These are phyloP conservation scores for Globisporangium parvum DNA, from an alignment of 352 stramenopile genomes.

Conservation along the genomic window DNA sequence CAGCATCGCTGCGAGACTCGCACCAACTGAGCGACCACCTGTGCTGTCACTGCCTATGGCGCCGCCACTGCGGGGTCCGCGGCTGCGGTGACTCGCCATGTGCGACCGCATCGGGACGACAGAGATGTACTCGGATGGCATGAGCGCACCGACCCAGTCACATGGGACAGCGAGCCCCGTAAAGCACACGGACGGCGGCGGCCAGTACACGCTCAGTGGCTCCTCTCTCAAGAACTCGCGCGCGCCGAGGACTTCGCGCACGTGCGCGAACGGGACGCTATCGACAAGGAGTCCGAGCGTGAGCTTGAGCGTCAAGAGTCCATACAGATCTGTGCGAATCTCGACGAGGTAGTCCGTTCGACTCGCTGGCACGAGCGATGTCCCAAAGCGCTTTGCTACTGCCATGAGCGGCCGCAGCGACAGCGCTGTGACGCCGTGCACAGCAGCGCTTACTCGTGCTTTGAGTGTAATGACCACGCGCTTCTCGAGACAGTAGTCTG, in stretches of 20 bases:
- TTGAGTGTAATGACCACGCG: constrained; percentile 70
- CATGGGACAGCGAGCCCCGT: constrained; percentile 39
- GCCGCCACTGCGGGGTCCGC: not conserved
- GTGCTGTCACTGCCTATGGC: not conserved
- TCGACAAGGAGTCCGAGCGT: constrained; percentile 67
- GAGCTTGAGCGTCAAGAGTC: constrained; percentile 67
- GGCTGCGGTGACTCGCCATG: not conserved
- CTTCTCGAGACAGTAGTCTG: constrained; percentile 59
- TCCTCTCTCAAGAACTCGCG: constrained; percentile 53
- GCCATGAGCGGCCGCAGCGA: constrained; percentile 47
- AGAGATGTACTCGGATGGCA: constrained; percentile 65
- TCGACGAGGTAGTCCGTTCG: constrained; percentile 62
- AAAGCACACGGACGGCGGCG: constrained; percentile 35
- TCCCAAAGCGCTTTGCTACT: constrained; percentile 52
- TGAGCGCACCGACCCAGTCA: constrained; percentile 63
- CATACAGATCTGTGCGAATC: constrained; percentile 47
- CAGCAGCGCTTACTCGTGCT: constrained; percentile 18
- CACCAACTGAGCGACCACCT: too few relatives aligned
- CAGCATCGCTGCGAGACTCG: not conserved
- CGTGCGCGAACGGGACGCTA: constrained; percentile 38
- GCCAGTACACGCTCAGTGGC: constrained; percentile 50
- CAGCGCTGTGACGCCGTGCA: constrained; percentile 52
- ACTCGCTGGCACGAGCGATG: constrained; percentile 40
- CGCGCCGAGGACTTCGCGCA: constrained; percentile 46
- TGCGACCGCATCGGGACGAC: constrained; percentile 36